Percentiles rank a stretch among this genome's conserved stretches.
Conservation (phyloP, 139 green algal species). For the Chlamydomonas eustigma region DNA sequence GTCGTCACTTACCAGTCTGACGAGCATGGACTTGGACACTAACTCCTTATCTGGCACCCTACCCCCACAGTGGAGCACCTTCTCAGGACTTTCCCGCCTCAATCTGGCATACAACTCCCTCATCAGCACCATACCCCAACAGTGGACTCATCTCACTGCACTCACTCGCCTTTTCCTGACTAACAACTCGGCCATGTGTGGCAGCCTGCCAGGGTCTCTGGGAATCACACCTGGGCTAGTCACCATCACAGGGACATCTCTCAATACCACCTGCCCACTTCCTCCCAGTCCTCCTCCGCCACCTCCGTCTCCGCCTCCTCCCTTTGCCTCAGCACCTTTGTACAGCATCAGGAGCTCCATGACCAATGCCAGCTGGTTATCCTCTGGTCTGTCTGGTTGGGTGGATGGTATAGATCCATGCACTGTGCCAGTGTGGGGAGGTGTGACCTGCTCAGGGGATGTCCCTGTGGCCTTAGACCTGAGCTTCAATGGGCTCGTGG, state of each 20-base stretch:
- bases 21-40: not conserved
- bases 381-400: not conserved
- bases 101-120: conserved; percentile 15
- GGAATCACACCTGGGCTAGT: not conserved
- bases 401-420: not conserved
- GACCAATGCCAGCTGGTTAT: not conserved
- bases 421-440: not conserved
- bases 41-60: conserved; percentile 17
- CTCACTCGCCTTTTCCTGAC: not conserved
- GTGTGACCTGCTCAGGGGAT: not conserved
- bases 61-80: not conserved
- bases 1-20: not conserved
- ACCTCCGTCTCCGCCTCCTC: not conserved
- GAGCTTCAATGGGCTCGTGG: not conserved
- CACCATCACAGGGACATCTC: not conserved
- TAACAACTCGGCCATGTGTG: conserved; percentile 6
- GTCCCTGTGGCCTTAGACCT: not conserved
- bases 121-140: not conserved
- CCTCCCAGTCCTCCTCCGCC: conserved; percentile 6
- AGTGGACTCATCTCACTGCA: not conserved
- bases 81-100: not conserved
- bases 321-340: not conserved
- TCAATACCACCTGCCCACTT: not conserved
- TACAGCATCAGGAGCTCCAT: not conserved
- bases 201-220: not conserved